These are phyloP conservation scores for Solanum hybrid DNA, from an alignment of 305 asterid genomes.

Conservation along the genomic window DNA sequence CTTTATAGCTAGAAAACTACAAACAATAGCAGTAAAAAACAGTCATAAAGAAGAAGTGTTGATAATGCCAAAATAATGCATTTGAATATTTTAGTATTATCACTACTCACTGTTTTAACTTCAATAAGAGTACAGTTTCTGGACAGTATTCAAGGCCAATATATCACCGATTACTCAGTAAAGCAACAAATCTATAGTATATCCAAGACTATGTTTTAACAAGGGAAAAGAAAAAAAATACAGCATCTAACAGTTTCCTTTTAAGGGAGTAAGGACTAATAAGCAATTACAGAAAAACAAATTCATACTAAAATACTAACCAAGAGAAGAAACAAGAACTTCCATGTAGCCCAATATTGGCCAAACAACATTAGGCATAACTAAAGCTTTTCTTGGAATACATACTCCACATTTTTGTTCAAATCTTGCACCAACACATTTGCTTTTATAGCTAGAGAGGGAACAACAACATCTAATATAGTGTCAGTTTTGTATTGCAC, in stretches of 20 bases:
- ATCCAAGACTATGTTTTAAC: not conserved
- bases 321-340: not conserved
- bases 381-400: not conserved
- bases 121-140: not conserved
- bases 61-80: not conserved
- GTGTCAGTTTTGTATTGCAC: not conserved
- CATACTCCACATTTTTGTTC: not conserved
- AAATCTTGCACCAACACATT: not conserved
- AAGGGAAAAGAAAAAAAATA: not conserved
- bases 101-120: not conserved
- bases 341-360: not conserved
- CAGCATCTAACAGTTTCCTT: not conserved
- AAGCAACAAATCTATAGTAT: not conserved
- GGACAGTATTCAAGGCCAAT: not conserved
- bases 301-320: not conserved
- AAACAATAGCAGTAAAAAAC: not conserved
- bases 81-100: not conserved
- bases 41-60: not conserved
- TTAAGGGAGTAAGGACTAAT: not conserved
- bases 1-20: not conserved
- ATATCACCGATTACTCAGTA: not conserved
- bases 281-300: not conserved
- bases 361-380: not conserved
- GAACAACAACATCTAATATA: not conserved
- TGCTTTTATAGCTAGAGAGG: not conserved